Percentiles rank a stretch among this genome's conserved stretches.
These are phyloP conservation scores for Volutella citrinella DNA, from an alignment of 2,329 filamentous ascomycete genomes.

Conservation along the genomic window DNA sequence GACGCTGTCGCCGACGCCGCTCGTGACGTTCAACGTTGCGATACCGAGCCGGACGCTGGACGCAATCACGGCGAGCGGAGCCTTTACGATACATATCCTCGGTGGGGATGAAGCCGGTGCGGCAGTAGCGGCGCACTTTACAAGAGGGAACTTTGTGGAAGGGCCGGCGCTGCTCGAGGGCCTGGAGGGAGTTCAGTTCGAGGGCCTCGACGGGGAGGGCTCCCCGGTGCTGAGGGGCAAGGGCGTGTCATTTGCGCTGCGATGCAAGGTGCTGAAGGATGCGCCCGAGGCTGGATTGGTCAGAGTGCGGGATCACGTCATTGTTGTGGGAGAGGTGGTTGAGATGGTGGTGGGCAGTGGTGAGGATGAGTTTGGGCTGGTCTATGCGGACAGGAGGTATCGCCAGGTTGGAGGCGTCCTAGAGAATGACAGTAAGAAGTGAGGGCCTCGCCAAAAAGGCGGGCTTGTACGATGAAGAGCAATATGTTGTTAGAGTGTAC, in stretches of 20 bases:
- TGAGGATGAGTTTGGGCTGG: conserved; percentile 40
- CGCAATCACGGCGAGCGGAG: conserved; percentile 41
- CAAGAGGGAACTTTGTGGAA: conserved; percentile 40
- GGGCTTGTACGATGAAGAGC: too few relatives aligned
- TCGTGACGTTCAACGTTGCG: conserved; percentile 56
- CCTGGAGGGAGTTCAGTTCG: conserved; percentile 23
- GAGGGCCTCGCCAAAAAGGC: too few relatives aligned
- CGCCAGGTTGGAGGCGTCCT: conserved; percentile 40
- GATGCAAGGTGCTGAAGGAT: conserved; percentile 40
- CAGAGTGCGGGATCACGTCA: conserved; percentile 49
- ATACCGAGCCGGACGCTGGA: conserved; percentile 54
- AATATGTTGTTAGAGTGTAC: conserved; percentile 17
- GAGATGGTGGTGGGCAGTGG: conserved; percentile 37
- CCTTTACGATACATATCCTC: conserved; percentile 56
- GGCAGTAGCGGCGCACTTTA: conserved; percentile 49
- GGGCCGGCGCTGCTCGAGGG: conserved; percentile 37
- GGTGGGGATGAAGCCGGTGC: conserved; percentile 46
- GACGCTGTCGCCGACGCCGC: conserved; percentile 47
- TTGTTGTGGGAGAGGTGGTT: conserved; percentile 50
- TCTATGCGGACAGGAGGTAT: conserved; percentile 49
- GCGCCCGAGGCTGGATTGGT: conserved; percentile 39
- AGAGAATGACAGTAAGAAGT: conserved; percentile 8
- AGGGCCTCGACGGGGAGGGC: conserved; percentile 13
- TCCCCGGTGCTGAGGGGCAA: conserved; percentile 45
- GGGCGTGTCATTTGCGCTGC: conserved; percentile 51